Evolutionary conservation across 768 basidiomycete genomes (phyloP).

Genomic region (Russula emetica): DNA sequence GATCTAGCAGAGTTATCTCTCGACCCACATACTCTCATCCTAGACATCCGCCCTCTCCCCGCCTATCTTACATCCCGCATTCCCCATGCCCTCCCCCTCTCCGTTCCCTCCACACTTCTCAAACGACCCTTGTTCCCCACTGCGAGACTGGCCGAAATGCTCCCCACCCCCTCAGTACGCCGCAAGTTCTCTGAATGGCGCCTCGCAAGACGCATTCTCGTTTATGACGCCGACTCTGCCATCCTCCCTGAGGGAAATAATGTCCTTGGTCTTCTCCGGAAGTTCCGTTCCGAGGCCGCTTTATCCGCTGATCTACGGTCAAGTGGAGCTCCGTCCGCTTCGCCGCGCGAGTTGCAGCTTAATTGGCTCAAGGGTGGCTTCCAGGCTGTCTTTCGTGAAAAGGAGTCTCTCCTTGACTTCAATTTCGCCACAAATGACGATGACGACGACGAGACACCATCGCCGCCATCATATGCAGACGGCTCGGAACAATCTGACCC

Average conservation of each 20-base stretch:
- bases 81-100: slow-evolving; percentile 70
- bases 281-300: slow-evolving; percentile 61
- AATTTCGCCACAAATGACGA: slow-evolving; percentile 48
- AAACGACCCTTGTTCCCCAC: slow-evolving; percentile 86
- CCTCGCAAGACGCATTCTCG: slow-evolving; percentile 59
- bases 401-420: slow-evolving; percentile 49
- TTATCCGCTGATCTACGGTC: slow-evolving; percentile 20
- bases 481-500: neutral
- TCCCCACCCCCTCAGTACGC: slow-evolving; percentile 58
- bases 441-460: slow-evolving; percentile 28
- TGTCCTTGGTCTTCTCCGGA: slow-evolving; percentile 67
- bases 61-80: slow-evolving; percentile 65
- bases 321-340: slow-evolving; percentile 2
- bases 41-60: slow-evolving; percentile 87
- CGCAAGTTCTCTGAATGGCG: slow-evolving; percentile 58
- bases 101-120: slow-evolving; percentile 90
- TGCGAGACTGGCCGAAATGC: slow-evolving; percentile 70
- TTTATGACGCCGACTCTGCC: slow-evolving; percentile 79
- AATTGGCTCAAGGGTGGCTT: slow-evolving; percentile 83
- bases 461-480: slow-evolving; percentile 25
- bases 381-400: slow-evolving; percentile 57
- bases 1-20: slow-evolving; percentile 35
- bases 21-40: slow-evolving; percentile 51
- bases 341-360: slow-evolving; percentile 43
- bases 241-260: slow-evolving; percentile 60